Conservation (phyloP, 139 green algal genomes). For the Chlorella sp. region DNA sequence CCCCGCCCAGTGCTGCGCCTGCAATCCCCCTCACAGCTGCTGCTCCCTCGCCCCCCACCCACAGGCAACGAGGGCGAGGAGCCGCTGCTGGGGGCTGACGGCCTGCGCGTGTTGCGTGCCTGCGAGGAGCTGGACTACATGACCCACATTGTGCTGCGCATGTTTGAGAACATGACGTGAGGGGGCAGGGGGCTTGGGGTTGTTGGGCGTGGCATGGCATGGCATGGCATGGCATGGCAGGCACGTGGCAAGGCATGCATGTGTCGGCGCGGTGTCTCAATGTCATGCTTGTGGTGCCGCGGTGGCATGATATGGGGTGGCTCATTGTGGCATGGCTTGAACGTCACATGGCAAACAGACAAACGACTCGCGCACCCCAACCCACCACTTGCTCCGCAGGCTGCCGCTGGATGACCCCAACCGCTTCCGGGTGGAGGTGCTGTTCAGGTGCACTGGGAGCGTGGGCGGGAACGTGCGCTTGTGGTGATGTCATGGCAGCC, state of each 20-base stretch:
- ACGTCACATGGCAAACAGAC: too few species aligned
- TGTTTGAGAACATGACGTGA: conserved; percentile 95
- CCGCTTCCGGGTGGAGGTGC: conserved; percentile 74
- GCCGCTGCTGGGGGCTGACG: conserved; percentile 41
- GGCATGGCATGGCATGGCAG: too few species aligned
- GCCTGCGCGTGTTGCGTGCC: conserved; percentile 59
- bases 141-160: conserved; percentile 95
- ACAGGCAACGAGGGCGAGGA: conserved; percentile 19
- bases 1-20: too few species aligned
- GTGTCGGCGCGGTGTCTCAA: too few species aligned
- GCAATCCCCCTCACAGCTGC: too few species aligned
- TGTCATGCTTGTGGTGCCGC: too few species aligned
- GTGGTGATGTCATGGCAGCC: too few species aligned
- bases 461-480: too few species aligned
- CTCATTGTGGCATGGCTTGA: too few species aligned
- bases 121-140: conserved; percentile 96
- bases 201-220: not conserved
- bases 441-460: conserved; percentile 30
- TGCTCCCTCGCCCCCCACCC: too few species aligned
- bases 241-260: too few species aligned
- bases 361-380: not conserved
- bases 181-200: not conserved
- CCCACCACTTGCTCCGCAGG: conserved; percentile 25
- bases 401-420: conserved; percentile 69
- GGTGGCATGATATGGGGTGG: too few species aligned